phyloP scores from a whole-genome alignment of 1,139 yeast genomes.

The Kodamaea alishanica region DNA sequence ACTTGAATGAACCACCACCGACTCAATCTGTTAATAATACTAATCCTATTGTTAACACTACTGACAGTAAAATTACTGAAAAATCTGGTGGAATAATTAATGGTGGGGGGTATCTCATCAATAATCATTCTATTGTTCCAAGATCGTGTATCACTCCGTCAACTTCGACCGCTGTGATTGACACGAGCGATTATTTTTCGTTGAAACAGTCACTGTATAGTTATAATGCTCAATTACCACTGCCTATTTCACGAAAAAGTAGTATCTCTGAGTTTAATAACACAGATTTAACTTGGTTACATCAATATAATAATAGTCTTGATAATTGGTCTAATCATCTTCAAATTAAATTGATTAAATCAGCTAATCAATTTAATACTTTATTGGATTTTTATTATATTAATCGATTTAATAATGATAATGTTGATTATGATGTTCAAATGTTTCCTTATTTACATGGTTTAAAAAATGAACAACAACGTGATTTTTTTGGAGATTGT shows the following conservation, averaged over 20 bases:
- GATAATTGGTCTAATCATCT: constrained; percentile 10
- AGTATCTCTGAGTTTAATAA: constrained; percentile 10
- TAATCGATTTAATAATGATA: constrained; percentile 4
- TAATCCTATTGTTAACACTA: neutral
- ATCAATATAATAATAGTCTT: constrained; percentile 11
- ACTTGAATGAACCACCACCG: constrained; percentile 18
- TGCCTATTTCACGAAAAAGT: constrained; percentile 12
- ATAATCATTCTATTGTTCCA: constrained; percentile 14
- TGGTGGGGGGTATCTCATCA: constrained; percentile 7
- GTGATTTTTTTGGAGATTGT: constrained; percentile 21
- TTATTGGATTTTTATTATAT: constrained; percentile 29
- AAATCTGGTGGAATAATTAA: too few relatives aligned
- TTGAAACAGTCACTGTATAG: constrained; percentile 4
- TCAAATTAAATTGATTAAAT: constrained; percentile 13
- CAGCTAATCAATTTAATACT: constrained; percentile 15
- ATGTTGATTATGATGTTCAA: constrained; percentile 6
- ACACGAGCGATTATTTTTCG: constrained; percentile 9
- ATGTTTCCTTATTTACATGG: constrained; percentile 42
- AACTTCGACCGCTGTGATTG: constrained; percentile 10
- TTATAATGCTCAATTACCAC: constrained; percentile 1
- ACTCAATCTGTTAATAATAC: constrained; percentile 3
- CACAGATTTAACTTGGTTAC: constrained; percentile 11
- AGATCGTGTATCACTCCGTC: constrained; percentile 17
- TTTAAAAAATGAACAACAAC: constrained; percentile 24
- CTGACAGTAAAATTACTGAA: neutral